Evolutionary conservation across 108 stramenopile species (phyloP).

Genomic region (Fragilaria radians): DNA sequence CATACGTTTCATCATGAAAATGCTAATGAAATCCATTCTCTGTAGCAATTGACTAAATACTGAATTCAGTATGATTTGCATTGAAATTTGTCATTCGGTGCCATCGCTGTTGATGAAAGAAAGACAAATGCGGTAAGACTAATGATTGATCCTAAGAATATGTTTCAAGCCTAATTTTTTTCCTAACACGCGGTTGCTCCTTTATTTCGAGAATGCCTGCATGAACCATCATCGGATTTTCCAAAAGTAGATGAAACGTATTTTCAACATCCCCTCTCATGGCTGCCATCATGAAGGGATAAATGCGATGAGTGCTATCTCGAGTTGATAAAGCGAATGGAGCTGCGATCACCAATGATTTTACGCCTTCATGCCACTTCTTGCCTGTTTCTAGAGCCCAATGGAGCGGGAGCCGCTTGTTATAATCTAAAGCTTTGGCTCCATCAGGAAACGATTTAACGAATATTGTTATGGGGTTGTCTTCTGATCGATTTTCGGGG

Average conservation of each 20-base stretch:
- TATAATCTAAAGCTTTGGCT: conserved; percentile 27
- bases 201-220: neutral
- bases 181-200: too few species aligned
- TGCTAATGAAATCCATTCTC: too few species aligned
- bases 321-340: conserved; percentile 18
- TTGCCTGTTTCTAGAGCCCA: conserved; percentile 48
- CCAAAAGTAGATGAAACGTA: neutral
- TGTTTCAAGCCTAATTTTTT: too few species aligned
- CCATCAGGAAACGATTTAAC: neutral
- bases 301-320: conserved; percentile 43
- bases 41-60: too few species aligned
- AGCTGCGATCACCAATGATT: conserved; percentile 11
- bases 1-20: too few species aligned
- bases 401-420: conserved; percentile 45
- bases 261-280: conserved; percentile 4
- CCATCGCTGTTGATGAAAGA: too few species aligned
- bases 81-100: too few species aligned
- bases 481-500: neutral
- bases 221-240: neutral
- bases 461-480: neutral
- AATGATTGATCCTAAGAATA: too few species aligned
- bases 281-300: conserved; percentile 68
- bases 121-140: too few species aligned
- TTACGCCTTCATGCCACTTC: conserved; percentile 29
- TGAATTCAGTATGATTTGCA: too few species aligned